A percentile compares a stretch with the other conserved stretches of the same genome.
Conservation (phyloP, 495 filamentous ascomycete genomes). For the Penicillium maclennaniae region DNA sequence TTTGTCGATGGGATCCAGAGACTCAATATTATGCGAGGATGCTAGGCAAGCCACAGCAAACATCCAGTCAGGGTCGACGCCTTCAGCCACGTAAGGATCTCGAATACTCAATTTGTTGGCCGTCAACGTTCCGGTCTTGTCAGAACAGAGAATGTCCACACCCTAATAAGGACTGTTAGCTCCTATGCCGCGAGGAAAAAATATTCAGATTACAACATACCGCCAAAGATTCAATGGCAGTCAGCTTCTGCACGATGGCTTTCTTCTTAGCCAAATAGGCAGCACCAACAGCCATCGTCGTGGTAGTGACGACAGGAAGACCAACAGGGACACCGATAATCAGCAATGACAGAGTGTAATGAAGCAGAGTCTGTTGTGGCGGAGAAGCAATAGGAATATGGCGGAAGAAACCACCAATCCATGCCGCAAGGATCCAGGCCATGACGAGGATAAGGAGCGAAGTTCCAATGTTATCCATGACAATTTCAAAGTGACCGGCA, state of each 20-base stretch:
- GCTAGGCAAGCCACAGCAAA: constrained; percentile 69
- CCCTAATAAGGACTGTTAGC: constrained; percentile 47
- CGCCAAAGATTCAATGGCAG: constrained; percentile 89
- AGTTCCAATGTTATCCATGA: constrained; percentile 75
- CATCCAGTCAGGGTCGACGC: constrained; percentile 71
- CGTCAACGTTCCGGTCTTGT: constrained; percentile 77
- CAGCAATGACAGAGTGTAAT: constrained; percentile 69
- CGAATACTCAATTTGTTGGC: constrained; percentile 70
- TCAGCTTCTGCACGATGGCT: constrained; percentile 94
- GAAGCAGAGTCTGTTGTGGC: constrained; percentile 52
- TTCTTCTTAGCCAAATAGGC: constrained; percentile 92
- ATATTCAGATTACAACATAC: constrained; percentile 27
- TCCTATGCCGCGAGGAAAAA: background rate
- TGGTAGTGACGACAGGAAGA: constrained; percentile 93
- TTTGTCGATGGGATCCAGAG: constrained; percentile 71
- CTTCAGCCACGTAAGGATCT: constrained; percentile 67
- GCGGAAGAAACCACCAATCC: constrained; percentile 72
- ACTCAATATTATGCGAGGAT: constrained; percentile 70
- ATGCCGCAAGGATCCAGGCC: constrained; percentile 61
- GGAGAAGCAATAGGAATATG: constrained; percentile 63
- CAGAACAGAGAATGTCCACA: constrained; percentile 95
- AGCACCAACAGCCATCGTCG: constrained; percentile 94
- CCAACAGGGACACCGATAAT: constrained; percentile 95
- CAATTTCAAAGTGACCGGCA: constrained; percentile 70
- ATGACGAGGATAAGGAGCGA: constrained; percentile 63